phyloP scores from a whole-genome alignment of 1,284 basidiomycete genomes.

The Papiliotrema laurentii region DNA sequence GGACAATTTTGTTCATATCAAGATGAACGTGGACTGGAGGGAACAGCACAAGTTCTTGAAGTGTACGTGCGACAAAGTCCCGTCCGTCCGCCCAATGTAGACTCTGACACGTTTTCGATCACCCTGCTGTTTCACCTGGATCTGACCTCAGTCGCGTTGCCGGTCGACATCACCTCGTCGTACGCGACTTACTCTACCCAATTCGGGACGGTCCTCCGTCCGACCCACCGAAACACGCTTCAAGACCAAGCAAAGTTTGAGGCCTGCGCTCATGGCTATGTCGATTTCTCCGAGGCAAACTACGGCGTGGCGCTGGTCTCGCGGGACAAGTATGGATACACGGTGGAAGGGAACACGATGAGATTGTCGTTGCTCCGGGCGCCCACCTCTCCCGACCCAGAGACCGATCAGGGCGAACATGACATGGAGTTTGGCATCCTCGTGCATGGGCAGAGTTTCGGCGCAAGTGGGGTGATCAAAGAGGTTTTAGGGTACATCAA shows the following conservation, averaged over 20 bases:
- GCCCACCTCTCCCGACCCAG: conserved; percentile 75
- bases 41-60: conserved; percentile 84
- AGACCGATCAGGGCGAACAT: conserved; percentile 54
- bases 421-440: conserved; percentile 78
- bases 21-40: conserved; percentile 72
- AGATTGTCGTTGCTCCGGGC: conserved; percentile 74
- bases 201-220: conserved; percentile 80
- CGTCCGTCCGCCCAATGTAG: background rate
- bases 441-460: conserved; percentile 75
- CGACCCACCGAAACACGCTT: conserved; percentile 89
- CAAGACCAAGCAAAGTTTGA: conserved; percentile 61
- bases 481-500: conserved; percentile 80
- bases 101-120: conserved; percentile 63
- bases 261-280: conserved; percentile 70
- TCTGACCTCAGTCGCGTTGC: conserved; percentile 66
- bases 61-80: conserved; percentile 54
- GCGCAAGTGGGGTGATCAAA: conserved; percentile 53
- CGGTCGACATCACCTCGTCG: conserved; percentile 73
- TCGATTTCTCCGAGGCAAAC: conserved; percentile 53
- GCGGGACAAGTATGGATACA: conserved; percentile 74
- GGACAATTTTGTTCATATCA: conserved; percentile 53
- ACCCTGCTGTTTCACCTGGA: too few relatives aligned
- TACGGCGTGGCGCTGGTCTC: conserved; percentile 86
- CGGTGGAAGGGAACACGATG: conserved; percentile 21
- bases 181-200: conserved; percentile 88